A percentile compares a stretch with the other conserved stretches of the same genome.
These are phyloP conservation scores for Gliomastix tumulicola DNA, from an alignment of 2,329 filamentous ascomycete species.

Conservation along the genomic window DNA sequence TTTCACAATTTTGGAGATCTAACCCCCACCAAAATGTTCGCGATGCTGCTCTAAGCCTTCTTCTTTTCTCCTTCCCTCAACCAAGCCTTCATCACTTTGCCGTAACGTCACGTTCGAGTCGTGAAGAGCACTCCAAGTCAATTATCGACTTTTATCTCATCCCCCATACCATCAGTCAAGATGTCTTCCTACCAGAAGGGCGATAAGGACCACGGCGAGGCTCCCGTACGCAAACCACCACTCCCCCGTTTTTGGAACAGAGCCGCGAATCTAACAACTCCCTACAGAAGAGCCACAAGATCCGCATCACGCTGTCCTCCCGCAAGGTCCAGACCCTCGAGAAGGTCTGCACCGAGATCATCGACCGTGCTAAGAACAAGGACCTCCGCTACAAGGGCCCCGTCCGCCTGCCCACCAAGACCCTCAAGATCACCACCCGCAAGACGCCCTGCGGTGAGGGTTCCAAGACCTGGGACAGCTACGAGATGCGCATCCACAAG, in stretches of 20 bases:
- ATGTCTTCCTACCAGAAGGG: slow-evolving; percentile 88
- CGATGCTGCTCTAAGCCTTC: slow-evolving; percentile 4
- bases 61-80: slow-evolving; percentile 12
- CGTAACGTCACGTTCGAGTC: slow-evolving; percentile 73
- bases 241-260: not conserved
- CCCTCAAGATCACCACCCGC: slow-evolving; percentile 91
- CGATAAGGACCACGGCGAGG: slow-evolving; percentile 90
- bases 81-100: slow-evolving; percentile 70
- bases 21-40: slow-evolving; percentile 10
- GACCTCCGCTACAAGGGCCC: slow-evolving; percentile 97
- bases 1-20: too few relatives aligned
- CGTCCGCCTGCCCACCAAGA: slow-evolving; percentile 96
- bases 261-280: not conserved
- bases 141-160: too few relatives aligned
- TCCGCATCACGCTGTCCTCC: slow-evolving; percentile 94
- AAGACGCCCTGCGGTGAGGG: slow-evolving; percentile 99
- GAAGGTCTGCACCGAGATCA: slow-evolving; percentile 97
- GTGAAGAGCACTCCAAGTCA: slow-evolving; percentile 56
- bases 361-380: slow-evolving; percentile 98
- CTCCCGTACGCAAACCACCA: slow-evolving; percentile 57
- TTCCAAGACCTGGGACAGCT: slow-evolving; percentile 99
- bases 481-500: slow-evolving; percentile 99
- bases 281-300: slow-evolving; percentile 82
- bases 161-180: slow-evolving; percentile 34
- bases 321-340: slow-evolving; percentile 94